These are phyloP conservation scores for Dichomitus squalens DNA, from an alignment of 1,284 basidiomycete genomes.

Conservation along the genomic window DNA sequence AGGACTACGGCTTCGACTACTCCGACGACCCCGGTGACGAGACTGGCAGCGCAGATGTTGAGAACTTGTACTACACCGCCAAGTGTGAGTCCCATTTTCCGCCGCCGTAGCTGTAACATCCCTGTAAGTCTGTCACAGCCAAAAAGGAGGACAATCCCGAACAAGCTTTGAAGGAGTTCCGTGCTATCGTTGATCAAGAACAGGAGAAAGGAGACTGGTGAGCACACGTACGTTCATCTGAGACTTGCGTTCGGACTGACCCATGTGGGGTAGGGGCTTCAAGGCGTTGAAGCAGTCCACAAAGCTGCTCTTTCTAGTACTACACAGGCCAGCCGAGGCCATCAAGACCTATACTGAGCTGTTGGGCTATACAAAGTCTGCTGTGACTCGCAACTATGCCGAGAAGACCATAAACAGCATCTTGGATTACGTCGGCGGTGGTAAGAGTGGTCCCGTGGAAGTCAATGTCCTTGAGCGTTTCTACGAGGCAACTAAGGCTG, in stretches of 20 bases:
- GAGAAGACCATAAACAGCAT: slow-evolving; percentile 99
- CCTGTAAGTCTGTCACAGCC: slow-evolving; percentile 47
- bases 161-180: slow-evolving; percentile 86
- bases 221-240: slow-evolving; percentile 19
- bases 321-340: slow-evolving; percentile 83
- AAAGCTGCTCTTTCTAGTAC: slow-evolving; percentile 86
- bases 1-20: slow-evolving; percentile 98
- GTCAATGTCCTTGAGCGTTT: slow-evolving; percentile 92
- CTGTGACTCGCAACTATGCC: slow-evolving; percentile 89
- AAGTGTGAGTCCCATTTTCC: slow-evolving; percentile 68
- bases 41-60: slow-evolving; percentile 87
- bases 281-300: slow-evolving; percentile 98
- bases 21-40: slow-evolving; percentile 87
- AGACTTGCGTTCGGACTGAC: neutral
- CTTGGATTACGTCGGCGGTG: slow-evolving; percentile 96
- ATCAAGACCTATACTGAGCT: slow-evolving; percentile 85
- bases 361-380: slow-evolving; percentile 90
- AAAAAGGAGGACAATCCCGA: slow-evolving; percentile 93
- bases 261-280: slow-evolving; percentile 77
- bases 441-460: slow-evolving; percentile 81
- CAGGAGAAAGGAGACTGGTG: slow-evolving; percentile 93
- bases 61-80: slow-evolving; percentile 98
- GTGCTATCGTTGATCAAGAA: slow-evolving; percentile 86
- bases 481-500: slow-evolving; percentile 91
- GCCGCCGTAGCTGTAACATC: neutral